Evolutionary conservation across 805 yeast species (phyloP).

Genomic region (Candida alai): DNA sequence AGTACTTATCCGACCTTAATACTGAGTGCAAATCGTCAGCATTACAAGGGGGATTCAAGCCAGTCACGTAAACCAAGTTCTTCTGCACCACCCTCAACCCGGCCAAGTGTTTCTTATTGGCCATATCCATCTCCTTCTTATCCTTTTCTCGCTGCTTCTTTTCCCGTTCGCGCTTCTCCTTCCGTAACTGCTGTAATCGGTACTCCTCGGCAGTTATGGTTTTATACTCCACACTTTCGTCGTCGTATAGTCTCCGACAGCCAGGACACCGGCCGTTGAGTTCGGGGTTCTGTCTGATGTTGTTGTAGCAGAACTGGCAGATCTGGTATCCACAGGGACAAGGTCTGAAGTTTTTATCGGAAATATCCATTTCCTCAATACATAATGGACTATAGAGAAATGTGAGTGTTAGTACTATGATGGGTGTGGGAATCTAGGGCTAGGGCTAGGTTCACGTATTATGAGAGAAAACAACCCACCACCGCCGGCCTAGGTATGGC

Average conservation of each 20-base stretch:
- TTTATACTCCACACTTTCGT: conserved; percentile 85
- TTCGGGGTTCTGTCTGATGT: conserved; percentile 92
- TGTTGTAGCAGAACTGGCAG: conserved; percentile 97
- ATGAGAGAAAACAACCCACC: too few relatives aligned
- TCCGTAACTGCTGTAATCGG: conserved; percentile 75
- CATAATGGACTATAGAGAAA: conserved; percentile 98
- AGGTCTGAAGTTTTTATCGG: conserved; percentile 96
- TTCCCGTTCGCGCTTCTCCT: conserved; percentile 76
- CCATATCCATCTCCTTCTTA: conserved; percentile 82
- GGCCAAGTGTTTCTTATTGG: conserved; percentile 82
- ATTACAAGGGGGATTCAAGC: conserved; percentile 80
- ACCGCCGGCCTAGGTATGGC: too few relatives aligned
- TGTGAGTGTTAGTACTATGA: too few relatives aligned
- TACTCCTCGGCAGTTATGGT: conserved; percentile 82
- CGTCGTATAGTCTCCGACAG: conserved; percentile 91
- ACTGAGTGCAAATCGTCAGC: conserved; percentile 81
- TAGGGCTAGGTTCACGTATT: too few relatives aligned
- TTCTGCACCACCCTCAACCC: conserved; percentile 98
- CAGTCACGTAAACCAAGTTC: conserved; percentile 93
- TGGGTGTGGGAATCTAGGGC: too few relatives aligned
- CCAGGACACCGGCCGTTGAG: conserved; percentile 96
- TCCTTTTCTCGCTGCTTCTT: conserved; percentile 87
- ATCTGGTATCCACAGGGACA: conserved; percentile 99
- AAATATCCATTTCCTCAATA: conserved; percentile 95
- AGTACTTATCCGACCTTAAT: conserved; percentile 84